Evolutionary conservation across 306 rosid genomes (phyloP).

Genomic region (Cucumis sativus): DNA sequence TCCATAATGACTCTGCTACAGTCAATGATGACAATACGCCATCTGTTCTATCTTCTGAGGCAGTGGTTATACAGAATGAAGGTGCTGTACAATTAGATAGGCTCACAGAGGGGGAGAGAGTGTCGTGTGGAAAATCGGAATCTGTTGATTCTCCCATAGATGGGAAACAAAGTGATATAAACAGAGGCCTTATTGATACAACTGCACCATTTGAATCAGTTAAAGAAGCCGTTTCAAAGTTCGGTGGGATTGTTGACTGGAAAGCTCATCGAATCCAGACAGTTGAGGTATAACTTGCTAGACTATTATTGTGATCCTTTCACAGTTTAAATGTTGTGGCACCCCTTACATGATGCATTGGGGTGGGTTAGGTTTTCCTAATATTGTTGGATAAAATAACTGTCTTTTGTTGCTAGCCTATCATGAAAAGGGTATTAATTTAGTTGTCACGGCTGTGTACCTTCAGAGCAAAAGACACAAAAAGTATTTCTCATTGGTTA

Average conservation of each 20-base stretch:
- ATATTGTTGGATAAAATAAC: neutral
- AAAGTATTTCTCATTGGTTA: neutral
- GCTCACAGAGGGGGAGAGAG: neutral
- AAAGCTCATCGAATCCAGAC: conserved; percentile 87
- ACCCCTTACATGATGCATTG: neutral
- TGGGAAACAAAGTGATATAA: conserved; percentile 25
- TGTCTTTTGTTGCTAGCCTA: neutral
- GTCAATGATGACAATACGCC: neutral
- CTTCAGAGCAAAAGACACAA: neutral
- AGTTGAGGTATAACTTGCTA: conserved; percentile 52
- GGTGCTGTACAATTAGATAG: neutral
- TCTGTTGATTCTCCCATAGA: conserved; percentile 23
- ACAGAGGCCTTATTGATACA: conserved; percentile 68
- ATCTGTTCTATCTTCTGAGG: neutral
- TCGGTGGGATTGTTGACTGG: conserved; percentile 99
- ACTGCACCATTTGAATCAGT: conserved; percentile 95
- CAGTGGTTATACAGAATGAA: neutral
- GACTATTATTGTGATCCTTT: neutral
- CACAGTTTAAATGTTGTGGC: neutral
- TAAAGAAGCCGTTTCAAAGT: conserved; percentile 93
- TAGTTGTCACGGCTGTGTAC: neutral
- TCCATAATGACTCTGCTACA: neutral
- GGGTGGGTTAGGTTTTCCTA: neutral
- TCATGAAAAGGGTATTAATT: neutral
- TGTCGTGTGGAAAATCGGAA: conserved; percentile 10